Evolutionary conservation across 352 stramenopile genomes (phyloP).

Genomic region (Pseudoperonospora humuli): DNA sequence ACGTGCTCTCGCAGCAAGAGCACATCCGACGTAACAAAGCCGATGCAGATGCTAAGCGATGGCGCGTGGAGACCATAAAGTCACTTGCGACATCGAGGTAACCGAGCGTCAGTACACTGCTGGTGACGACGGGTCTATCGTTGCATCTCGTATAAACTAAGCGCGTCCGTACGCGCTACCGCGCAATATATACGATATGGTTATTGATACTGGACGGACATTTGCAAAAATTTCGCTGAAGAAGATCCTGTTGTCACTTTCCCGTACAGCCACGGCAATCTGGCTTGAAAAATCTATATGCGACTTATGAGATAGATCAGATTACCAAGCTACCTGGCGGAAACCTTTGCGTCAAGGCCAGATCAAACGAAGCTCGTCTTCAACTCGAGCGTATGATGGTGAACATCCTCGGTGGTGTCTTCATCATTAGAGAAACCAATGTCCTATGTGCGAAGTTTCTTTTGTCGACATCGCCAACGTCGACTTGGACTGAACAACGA

Average conservation of each 20-base stretch:
- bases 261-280: background rate
- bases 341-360: background rate
- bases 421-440: too few species aligned
- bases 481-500: too few species aligned
- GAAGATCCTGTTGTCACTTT: background rate
- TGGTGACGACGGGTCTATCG: background rate
- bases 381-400: background rate
- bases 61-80: background rate
- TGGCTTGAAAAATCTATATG: background rate
- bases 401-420: background rate
- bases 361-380: background rate
- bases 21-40: background rate
- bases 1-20: background rate
- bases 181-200: too few species aligned
- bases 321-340: background rate
- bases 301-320: background rate
- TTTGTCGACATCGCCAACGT: too few species aligned
- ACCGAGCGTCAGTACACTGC: background rate
- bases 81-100: background rate
- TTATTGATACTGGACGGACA: background rate
- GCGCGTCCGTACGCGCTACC: background rate
- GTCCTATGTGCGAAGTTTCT: too few species aligned
- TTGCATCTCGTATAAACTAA: background rate
- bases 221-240: background rate
- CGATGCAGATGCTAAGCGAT: background rate